Conservation (phyloP, 148 eudicot genomes). For the Fagopyrum homotropicum region DNA sequence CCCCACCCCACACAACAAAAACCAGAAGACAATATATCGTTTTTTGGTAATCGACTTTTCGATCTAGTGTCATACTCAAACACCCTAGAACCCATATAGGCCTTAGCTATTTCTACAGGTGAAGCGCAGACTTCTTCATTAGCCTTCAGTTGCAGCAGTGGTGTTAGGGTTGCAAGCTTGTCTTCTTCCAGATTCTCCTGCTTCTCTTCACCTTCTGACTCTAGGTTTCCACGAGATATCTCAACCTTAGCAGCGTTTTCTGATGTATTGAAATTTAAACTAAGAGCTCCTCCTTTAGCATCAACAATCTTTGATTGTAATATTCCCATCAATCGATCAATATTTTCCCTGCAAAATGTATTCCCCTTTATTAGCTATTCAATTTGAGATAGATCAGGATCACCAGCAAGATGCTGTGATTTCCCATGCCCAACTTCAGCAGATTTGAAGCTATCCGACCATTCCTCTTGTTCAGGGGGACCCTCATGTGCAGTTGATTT, state of each 20-base stretch:
- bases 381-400: constrained; percentile 38
- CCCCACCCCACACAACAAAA: too few species aligned
- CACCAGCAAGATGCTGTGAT: constrained; percentile 20
- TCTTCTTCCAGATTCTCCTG: constrained; percentile 26
- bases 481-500: constrained; percentile 24
- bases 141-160: constrained; percentile 39
- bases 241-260: constrained; percentile 29
- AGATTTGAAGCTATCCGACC: constrained; percentile 16
- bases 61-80: constrained; percentile 39
- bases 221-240: constrained; percentile 25
- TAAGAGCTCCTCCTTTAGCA: constrained; percentile 31
- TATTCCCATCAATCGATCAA: constrained; percentile 59
- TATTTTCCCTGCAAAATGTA: constrained; percentile 72
- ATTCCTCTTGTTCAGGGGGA: constrained; percentile 28
- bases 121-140: constrained; percentile 59
- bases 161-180: constrained; percentile 31
- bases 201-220: constrained; percentile 22
- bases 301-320: constrained; percentile 48
- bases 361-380: constrained; percentile 69
- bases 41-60: constrained; percentile 20
- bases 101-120: constrained; percentile 84
- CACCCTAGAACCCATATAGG: constrained; percentile 77
- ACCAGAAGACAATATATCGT: constrained; percentile 23
- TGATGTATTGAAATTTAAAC: constrained; percentile 13
- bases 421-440: constrained; percentile 25